These are phyloP conservation scores for Aspergillus melleus DNA, from an alignment of 2,329 filamentous ascomycete genomes.

Conservation along the genomic window DNA sequence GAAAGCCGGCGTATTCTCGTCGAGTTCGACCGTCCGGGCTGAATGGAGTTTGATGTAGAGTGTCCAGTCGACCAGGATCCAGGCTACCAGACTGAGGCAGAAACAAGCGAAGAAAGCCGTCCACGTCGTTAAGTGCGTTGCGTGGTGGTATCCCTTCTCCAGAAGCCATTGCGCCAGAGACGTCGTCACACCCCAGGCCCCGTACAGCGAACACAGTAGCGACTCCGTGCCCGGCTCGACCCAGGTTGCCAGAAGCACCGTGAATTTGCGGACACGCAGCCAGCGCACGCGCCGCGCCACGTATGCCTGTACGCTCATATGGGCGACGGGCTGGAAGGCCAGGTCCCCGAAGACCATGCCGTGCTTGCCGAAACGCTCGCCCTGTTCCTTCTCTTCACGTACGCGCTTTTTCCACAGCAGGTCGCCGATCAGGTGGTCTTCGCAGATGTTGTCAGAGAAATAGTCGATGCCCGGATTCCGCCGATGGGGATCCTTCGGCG, in stretches of 20 bases:
- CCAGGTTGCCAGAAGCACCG: conserved; percentile 81
- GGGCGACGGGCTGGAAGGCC: conserved; percentile 83
- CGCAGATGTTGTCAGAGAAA: conserved; percentile 95
- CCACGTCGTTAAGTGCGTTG: conserved; percentile 65
- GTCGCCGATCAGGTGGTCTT: conserved; percentile 94
- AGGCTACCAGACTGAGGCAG: conserved; percentile 63
- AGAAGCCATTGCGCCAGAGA: conserved; percentile 60
- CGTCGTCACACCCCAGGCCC: conserved; percentile 75
- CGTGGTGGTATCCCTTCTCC: conserved; percentile 37
- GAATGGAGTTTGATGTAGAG: conserved; percentile 75
- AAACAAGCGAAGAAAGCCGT: conserved; percentile 64
- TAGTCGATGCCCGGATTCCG: conserved; percentile 74
- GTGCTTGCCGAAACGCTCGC: conserved; percentile 67
- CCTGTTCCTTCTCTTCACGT: conserved; percentile 36
- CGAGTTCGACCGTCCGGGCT: conserved; percentile 67
- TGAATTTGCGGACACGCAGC: conserved; percentile 92
- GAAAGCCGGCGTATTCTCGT: conserved; percentile 73
- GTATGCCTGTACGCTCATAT: conserved; percentile 76
- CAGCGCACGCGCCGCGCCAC: conserved; percentile 80
- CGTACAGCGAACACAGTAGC: conserved; percentile 77
- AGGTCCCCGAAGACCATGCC: conserved; percentile 81
- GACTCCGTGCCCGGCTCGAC: conserved; percentile 92
- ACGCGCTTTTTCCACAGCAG: conserved; percentile 69
- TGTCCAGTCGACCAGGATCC: conserved; percentile 74
- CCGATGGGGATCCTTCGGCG: conserved; percentile 46